Evolutionary conservation across 192 early-diverging fungal species (phyloP).

Genomic region (Radiomyces spectabilis): DNA sequence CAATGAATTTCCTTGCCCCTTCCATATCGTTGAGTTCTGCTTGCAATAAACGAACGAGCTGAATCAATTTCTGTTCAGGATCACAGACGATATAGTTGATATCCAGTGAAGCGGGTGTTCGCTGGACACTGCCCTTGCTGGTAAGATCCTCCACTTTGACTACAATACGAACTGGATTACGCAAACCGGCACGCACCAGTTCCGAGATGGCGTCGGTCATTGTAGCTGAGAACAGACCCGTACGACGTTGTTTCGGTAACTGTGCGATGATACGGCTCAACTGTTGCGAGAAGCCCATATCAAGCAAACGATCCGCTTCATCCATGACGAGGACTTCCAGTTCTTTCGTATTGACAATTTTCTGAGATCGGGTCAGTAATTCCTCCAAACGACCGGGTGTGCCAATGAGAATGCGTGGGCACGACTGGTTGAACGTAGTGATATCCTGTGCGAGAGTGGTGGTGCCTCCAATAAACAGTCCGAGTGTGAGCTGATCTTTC

Average conservation of each 20-base stretch:
- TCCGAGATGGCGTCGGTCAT: constrained; percentile 86
- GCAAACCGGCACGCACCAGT: constrained; percentile 78
- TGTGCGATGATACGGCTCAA: constrained; percentile 70
- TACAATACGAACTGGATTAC: constrained; percentile 84
- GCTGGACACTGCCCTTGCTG: constrained; percentile 34
- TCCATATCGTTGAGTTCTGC: constrained; percentile 11
- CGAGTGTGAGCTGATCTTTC: constrained; percentile 30
- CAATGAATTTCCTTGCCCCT: constrained; percentile 74
- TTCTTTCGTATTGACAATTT: constrained; percentile 63
- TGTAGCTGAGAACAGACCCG: constrained; percentile 94
- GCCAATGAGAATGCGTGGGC: constrained; percentile 81
- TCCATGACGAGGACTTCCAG: constrained; percentile 88
- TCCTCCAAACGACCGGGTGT: constrained; percentile 89
- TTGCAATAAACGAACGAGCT: constrained; percentile 61
- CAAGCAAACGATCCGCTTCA: constrained; percentile 90
- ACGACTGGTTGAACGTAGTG: constrained; percentile 46
- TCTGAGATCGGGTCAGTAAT: constrained; percentile 40
- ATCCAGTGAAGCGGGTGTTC: constrained; percentile 54
- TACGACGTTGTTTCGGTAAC: constrained; percentile 91
- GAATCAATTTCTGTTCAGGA: constrained; percentile 75
- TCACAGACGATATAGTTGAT: constrained; percentile 72
- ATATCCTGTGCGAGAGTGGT: constrained; percentile 57
- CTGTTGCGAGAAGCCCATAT: constrained; percentile 87
- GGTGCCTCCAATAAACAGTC: constrained; percentile 69
- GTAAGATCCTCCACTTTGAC: constrained; percentile 78